Evolutionary conservation across 2,329 filamentous ascomycete species (phyloP).

Genomic region (Cadophora sp.): DNA sequence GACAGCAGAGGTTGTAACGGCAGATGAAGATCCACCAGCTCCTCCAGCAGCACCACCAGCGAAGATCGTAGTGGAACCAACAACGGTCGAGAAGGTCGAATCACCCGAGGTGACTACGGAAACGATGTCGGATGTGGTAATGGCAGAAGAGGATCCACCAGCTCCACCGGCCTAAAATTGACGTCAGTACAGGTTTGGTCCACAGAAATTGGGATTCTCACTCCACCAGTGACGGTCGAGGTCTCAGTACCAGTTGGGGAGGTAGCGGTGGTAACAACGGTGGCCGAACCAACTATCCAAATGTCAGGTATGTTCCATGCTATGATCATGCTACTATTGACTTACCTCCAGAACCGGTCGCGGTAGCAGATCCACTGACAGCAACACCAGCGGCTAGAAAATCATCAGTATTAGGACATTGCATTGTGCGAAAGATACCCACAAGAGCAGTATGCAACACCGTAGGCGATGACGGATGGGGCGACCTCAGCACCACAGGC

Average conservation of each 20-base stretch:
- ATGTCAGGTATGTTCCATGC: background rate
- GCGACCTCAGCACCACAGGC: conserved; percentile 46
- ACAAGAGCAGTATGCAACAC: conserved; percentile 38
- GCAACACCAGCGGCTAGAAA: conserved; percentile 21
- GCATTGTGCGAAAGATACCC: conserved; percentile 12
- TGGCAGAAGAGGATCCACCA: conserved; percentile 29
- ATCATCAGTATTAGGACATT: background rate
- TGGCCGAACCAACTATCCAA: conserved; percentile 7
- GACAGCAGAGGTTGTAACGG: conserved; percentile 39
- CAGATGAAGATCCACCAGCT: conserved; percentile 25
- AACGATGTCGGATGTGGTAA: conserved; percentile 34
- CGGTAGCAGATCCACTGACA: conserved; percentile 16
- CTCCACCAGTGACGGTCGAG: conserved; percentile 17
- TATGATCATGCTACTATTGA: background rate
- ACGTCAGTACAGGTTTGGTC: background rate
- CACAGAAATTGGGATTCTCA: background rate
- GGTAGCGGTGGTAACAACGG: conserved; percentile 10
- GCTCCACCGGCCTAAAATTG: conserved; percentile 9
- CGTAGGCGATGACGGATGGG: conserved; percentile 42
- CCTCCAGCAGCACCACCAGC: conserved; percentile 22
- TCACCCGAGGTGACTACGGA: conserved; percentile 27
- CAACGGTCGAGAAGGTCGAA: conserved; percentile 28
- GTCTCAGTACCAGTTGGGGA: conserved; percentile 20
- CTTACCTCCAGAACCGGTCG: conserved; percentile 20
- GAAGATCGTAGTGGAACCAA: conserved; percentile 35